Conservation (phyloP, 768 basidiomycete genomes). For the Russula brevipes region DNA sequence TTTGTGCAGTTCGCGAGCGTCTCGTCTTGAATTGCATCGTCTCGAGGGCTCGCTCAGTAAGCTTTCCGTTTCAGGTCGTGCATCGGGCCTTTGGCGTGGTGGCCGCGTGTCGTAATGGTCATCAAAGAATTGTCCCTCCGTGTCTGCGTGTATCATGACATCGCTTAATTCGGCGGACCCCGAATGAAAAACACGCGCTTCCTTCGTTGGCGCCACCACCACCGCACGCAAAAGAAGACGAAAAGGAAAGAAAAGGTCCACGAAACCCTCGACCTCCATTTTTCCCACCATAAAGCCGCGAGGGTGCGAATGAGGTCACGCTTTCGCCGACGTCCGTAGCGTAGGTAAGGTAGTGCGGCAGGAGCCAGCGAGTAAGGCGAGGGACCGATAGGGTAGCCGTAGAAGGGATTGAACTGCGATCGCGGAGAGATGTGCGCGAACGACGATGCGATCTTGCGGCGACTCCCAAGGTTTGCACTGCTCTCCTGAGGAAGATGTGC, state of each 20-base stretch:
- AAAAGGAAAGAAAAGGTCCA: conserved; percentile 32
- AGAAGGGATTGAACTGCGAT: conserved; percentile 67
- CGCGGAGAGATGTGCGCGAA: conserved; percentile 41
- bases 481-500: neutral
- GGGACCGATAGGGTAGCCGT: conserved; percentile 54
- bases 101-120: conserved; percentile 11
- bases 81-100: conserved; percentile 9
- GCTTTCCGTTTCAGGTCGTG: conserved; percentile 2
- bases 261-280: conserved; percentile 40
- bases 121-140: conserved; percentile 11
- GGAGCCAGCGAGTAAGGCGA: conserved; percentile 31
- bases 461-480: neutral
- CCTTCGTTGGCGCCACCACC: conserved; percentile 22
- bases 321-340: conserved; percentile 61
- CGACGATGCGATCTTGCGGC: conserved; percentile 23
- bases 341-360: conserved; percentile 41
- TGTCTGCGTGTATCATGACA: conserved; percentile 14
- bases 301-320: conserved; percentile 64
- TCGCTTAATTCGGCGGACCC: conserved; percentile 9
- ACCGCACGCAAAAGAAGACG: conserved; percentile 28
- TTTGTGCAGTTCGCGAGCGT: neutral
- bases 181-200: conserved; percentile 21
- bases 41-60: neutral
- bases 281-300: conserved; percentile 56
- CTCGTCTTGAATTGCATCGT: conserved; percentile 1